Percentiles rank a stretch among this genome's conserved stretches.
phyloP scores from a whole-genome alignment of 108 stramenopile species.

The Nitzschia sp. region DNA sequence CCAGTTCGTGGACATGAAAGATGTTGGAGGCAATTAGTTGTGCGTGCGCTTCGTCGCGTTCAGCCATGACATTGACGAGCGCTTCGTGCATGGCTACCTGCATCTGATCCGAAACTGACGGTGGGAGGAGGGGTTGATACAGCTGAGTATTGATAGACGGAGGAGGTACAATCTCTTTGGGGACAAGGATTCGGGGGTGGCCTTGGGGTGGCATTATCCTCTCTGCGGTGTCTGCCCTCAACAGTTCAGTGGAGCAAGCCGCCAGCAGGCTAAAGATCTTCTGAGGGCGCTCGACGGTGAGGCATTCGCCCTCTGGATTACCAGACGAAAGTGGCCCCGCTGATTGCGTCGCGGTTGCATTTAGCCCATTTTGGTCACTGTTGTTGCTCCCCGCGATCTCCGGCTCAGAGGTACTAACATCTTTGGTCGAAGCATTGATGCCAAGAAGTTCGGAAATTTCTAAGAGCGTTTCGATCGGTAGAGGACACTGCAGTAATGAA shows the following conservation, averaged over 20 bases:
- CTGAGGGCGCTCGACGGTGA: no score
- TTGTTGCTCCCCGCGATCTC: no score
- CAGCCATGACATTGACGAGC: conserved; percentile 51
- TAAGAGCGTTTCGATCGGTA: conserved; percentile 34
- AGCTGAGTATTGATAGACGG: conserved; percentile 27
- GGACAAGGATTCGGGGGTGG: no score
- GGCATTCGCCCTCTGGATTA: no score
- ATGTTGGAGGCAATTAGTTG: conserved; percentile 56
- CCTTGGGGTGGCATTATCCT: not conserved
- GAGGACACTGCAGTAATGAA: conserved; percentile 44
- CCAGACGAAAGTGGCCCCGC: no score
- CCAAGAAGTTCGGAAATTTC: conserved; percentile 22
- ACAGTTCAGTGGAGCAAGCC: conserved; percentile 32
- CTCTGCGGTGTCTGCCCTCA: not conserved
- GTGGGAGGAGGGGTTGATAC: conserved; percentile 33
- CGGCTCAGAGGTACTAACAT: no score
- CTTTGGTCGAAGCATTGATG: conserved; percentile 12
- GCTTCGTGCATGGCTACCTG: conserved; percentile 43
- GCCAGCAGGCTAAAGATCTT: conserved; percentile 24
- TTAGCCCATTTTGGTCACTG: no score
- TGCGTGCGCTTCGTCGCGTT: conserved; percentile 69
- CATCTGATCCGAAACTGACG: conserved; percentile 22
- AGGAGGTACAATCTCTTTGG: no score
- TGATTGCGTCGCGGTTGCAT: no score
- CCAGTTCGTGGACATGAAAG: conserved; percentile 54